Percentiles rank a stretch among this genome's conserved stretches.
phyloP scores from a whole-genome alignment of 75 land plant species.

The Isoetes taiwanensis region DNA sequence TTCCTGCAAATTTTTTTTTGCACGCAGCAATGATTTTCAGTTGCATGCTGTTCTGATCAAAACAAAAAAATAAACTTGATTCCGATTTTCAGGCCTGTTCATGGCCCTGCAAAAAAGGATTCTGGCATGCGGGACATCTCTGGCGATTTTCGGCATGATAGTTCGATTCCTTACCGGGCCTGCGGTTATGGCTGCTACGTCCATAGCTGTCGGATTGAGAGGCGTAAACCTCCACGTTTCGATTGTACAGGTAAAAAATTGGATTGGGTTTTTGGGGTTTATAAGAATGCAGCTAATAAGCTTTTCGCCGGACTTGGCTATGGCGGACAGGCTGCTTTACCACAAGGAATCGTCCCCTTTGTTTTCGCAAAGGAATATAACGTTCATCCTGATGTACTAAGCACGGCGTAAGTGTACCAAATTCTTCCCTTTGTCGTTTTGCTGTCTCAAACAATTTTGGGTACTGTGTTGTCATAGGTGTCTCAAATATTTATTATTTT shows the following conservation, averaged over 20 bases:
- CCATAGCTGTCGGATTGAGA: slow-evolving; percentile 51
- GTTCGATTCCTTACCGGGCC: slow-evolving; percentile 69
- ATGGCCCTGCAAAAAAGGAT: slow-evolving; percentile 71
- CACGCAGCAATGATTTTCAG: neutral
- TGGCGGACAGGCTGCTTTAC: slow-evolving; percentile 58
- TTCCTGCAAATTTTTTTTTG: too few relatives aligned
- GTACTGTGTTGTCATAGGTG: too few relatives aligned
- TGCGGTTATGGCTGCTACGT: slow-evolving; percentile 63
- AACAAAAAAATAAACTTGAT: too few relatives aligned
- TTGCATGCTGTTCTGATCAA: too few relatives aligned
- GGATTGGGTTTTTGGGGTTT: too few relatives aligned
- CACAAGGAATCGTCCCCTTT: slow-evolving; percentile 82
- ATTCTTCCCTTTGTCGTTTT: too few relatives aligned
- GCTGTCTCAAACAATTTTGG: too few relatives aligned
- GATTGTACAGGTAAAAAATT: slow-evolving; percentile 72
- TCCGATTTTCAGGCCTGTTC: slow-evolving; percentile 49
- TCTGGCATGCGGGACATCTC: slow-evolving; percentile 50
- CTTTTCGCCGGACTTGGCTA: too few relatives aligned
- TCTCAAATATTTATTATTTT: too few relatives aligned
- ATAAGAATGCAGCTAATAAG: too few relatives aligned
- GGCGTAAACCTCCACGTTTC: slow-evolving; percentile 50
- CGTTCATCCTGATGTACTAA: slow-evolving; percentile 62
- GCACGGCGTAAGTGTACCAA: slow-evolving; percentile 62
- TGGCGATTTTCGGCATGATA: slow-evolving; percentile 49
- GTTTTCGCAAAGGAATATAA: slow-evolving; percentile 81